Percentiles rank a stretch among this genome's conserved stretches.
Conservation (phyloP, 1,284 basidiomycete genomes). For the Entoloma clypeatum region DNA sequence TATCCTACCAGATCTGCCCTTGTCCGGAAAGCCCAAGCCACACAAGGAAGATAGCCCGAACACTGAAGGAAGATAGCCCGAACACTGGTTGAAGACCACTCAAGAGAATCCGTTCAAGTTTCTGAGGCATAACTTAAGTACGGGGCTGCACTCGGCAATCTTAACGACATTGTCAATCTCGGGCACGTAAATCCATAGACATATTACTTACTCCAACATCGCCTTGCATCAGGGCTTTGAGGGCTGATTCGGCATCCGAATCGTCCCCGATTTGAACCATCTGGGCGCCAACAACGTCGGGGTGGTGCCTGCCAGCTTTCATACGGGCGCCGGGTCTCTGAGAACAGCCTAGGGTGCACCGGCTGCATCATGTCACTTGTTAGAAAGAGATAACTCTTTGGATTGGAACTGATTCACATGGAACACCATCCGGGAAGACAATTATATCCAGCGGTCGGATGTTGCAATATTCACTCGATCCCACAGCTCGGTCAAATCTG, state of each 20-base stretch:
- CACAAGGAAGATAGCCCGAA: no score
- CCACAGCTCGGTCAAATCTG: conserved; percentile 16
- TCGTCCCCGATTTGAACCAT: conserved; percentile 27
- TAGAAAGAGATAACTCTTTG: background rate
- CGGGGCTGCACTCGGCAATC: conserved; percentile 20
- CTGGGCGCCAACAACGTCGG: conserved; percentile 24
- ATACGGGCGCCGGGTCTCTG: conserved; percentile 18
- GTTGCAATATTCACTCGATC: conserved; percentile 10
- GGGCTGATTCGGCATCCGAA: conserved; percentile 11
- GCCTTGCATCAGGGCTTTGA: conserved; percentile 18
- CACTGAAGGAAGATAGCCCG: no score
- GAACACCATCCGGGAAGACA: conserved; percentile 29
- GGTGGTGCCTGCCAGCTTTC: conserved; percentile 24
- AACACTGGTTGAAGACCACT: conserved; percentile 21
- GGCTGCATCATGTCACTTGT: conserved; percentile 9
- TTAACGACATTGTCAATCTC: conserved; percentile 4
- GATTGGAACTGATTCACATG: conserved; percentile 18
- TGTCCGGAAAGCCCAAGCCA: no score
- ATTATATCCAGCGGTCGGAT: conserved; percentile 29
- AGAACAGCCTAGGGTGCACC: conserved; percentile 21
- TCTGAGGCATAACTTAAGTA: conserved; percentile 16
- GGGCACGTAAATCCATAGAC: background rate
- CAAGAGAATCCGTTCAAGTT: conserved; percentile 19
- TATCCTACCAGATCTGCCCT: no score
- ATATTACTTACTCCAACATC: conserved; percentile 16